Percentiles rank a stretch among this genome's conserved stretches.
phyloP scores from a whole-genome alignment of 108 stramenopile genomes.

The Skeletonema grethae region DNA sequence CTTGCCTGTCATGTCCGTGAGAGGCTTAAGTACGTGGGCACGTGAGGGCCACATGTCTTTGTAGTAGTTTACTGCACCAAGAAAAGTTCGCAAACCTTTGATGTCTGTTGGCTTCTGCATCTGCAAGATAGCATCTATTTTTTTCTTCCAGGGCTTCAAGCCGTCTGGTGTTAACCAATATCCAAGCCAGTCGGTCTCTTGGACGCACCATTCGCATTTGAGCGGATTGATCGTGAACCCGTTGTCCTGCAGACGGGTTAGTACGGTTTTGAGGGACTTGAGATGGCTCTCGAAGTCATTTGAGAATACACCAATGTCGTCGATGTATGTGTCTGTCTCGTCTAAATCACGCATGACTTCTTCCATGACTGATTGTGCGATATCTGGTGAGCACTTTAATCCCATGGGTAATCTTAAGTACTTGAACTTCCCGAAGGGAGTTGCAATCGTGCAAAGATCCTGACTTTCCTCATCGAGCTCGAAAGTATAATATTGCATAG shows the following conservation, averaged over 20 bases:
- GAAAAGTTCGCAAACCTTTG: slow-evolving; percentile 38
- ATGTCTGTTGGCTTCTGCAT: slow-evolving; percentile 27
- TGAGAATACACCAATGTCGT: slow-evolving; percentile 32
- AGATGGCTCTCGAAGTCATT: slow-evolving; percentile 23
- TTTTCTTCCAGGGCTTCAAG: slow-evolving; percentile 56
- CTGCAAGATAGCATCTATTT: slow-evolving; percentile 41
- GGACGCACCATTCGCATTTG: slow-evolving; percentile 61
- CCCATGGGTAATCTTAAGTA: slow-evolving; percentile 36
- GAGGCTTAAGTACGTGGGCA: slow-evolving; percentile 49
- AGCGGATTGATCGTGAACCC: slow-evolving; percentile 53
- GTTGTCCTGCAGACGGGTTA: slow-evolving; percentile 28
- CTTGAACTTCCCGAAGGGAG: slow-evolving; percentile 40
- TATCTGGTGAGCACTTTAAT: slow-evolving; percentile 22
- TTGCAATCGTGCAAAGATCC: slow-evolving; percentile 21
- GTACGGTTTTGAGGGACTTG: slow-evolving; percentile 1
- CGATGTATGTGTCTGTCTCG: slow-evolving; percentile 43
- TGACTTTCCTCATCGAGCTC: slow-evolving; percentile 18
- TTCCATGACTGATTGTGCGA: slow-evolving; percentile 46
- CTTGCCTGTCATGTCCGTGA: slow-evolving; percentile 28
- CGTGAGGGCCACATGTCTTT: slow-evolving; percentile 50
- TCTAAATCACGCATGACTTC: slow-evolving; percentile 24
- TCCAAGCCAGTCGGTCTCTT: slow-evolving; percentile 66
- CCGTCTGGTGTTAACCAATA: slow-evolving; percentile 59
- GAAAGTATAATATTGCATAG: slow-evolving; percentile 45
- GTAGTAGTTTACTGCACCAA: slow-evolving; percentile 51